phyloP scores from a whole-genome alignment of 306 rosid species.

The Neltuma alba region DNA sequence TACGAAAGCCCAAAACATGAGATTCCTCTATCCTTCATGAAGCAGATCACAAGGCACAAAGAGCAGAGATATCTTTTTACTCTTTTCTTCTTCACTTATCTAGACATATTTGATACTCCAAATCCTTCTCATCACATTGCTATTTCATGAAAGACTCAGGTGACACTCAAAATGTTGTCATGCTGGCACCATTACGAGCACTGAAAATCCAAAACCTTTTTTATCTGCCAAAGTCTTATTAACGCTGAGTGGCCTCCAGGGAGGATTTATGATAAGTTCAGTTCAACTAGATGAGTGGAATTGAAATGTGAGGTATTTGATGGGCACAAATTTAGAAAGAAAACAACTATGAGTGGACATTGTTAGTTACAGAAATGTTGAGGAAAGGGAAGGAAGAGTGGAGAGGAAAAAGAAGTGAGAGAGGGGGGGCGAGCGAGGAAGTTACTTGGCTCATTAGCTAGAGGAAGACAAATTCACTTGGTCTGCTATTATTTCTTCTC shows the following conservation, averaged over 20 bases:
- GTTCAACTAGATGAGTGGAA: background rate
- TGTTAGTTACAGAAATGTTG: slow-evolving; percentile 21
- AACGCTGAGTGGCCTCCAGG: slow-evolving; percentile 30
- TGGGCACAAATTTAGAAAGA: background rate
- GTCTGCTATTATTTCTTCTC: background rate
- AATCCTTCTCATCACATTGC: slow-evolving; percentile 26
- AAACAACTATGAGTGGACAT: background rate
- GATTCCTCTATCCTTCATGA: slow-evolving; percentile 29
- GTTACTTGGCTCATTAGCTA: background rate
- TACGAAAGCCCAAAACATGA: slow-evolving; percentile 6
- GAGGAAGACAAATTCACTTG: background rate
- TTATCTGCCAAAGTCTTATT: slow-evolving; percentile 34
- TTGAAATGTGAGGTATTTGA: slow-evolving; percentile 19
- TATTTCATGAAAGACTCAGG: slow-evolving; percentile 19
- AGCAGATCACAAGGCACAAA: slow-evolving; percentile 36
- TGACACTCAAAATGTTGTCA: slow-evolving; percentile 27
- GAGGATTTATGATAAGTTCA: slow-evolving; percentile 18
- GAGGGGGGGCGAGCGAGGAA: slow-evolving; percentile 1
- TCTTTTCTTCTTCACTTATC: background rate
- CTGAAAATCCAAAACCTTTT: background rate
- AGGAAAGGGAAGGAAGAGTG: background rate
- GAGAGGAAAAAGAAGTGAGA: too few species aligned
- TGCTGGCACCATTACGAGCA: slow-evolving; percentile 26
- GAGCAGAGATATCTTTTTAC: slow-evolving; percentile 12
- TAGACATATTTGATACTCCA: slow-evolving; percentile 9